Conservation (phyloP, 495 filamentous ascomycete species). For the Aspergillus leporis region DNA sequence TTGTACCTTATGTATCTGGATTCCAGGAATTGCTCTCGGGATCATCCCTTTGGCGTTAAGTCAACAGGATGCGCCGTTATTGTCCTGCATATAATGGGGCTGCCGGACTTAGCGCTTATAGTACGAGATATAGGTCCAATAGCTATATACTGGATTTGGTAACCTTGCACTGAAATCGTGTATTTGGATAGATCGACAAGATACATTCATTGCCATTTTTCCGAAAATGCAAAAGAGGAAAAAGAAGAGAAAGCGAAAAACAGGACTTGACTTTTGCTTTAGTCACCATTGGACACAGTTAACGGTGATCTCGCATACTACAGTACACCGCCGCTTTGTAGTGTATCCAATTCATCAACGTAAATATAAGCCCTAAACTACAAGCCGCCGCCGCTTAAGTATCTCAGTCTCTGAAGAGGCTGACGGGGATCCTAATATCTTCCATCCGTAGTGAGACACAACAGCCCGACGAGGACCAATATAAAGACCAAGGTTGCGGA, state of each 20-base stretch:
- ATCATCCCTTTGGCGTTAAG: constrained; percentile 5
- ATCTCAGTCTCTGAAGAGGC: not conserved
- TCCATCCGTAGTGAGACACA: not conserved
- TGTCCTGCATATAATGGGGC: constrained; percentile 4
- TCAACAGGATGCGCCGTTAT: constrained; percentile 1
- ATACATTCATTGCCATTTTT: not conserved
- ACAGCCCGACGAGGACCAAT: not conserved
- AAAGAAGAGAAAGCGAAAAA: not conserved
- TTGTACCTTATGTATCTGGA: not conserved
- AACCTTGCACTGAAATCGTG: not conserved
- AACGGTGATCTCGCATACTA: constrained; percentile 15
- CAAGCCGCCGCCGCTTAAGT: not conserved
- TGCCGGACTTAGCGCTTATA: not conserved
- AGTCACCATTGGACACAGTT: not conserved
- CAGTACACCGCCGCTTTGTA: constrained; percentile 3
- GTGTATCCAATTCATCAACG: not conserved
- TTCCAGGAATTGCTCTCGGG: not conserved
- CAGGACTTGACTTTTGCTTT: not conserved
- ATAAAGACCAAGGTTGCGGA: not conserved
- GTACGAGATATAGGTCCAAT: not conserved
- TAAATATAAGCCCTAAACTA: not conserved
- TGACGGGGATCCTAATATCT: not conserved
- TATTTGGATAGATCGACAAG: not conserved
- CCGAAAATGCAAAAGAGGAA: not conserved
- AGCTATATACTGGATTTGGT: not conserved